Evolutionary conservation across 305 asterid species (phyloP), one percentile per base, ranked within the genome.

Genomic region (Fraxinus platypoda): DNA sequence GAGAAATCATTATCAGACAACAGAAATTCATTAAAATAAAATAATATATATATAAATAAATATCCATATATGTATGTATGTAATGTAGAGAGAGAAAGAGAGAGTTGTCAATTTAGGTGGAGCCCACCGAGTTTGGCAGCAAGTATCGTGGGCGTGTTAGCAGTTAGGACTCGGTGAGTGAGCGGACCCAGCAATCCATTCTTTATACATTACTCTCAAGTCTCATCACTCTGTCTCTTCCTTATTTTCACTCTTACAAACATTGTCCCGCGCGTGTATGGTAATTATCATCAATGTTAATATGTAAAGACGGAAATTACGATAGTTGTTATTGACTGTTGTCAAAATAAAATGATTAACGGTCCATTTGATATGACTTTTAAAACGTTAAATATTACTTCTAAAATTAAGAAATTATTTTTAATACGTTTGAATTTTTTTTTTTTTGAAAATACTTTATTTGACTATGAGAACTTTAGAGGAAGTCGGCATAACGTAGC

Each of bases 181-280:
- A 54, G 80, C 49, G 68, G 80, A 37, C 66, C 76, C 77, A 46
- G 54, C 43, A 43, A 43, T 75, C 80, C 83, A 82, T 77, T 78
- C 81, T 76, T 84, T 80, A 75, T 76, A 76, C 80, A 66, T 78
- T 71, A 71, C 77, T 81, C 81, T 49, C 81, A 46, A 70, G 87
- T 87, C 88, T 87, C 84, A 85, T 89, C 90, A 81, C 79, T 57
- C 62, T 80, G 82, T 85, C 86, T 85, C 71, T 46, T 35, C 76
- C 54, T 9, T 25, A 21, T 43, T 12, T 13, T 52, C 59, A 57
- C 57, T 13, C 71, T 74, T 26, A 80, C 19, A 71, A n/a, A 31
- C 75, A 8, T 17, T 31, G 12, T 71, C 43, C 59, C 79, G 81
- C 88, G 77, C 84, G 83, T 81, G 84, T 11, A 15, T 12, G 46